Percentiles rank a stretch among this genome's conserved stretches.
phyloP scores from a whole-genome alignment of 2,329 filamentous ascomycete species.

The Xylaria sp. region DNA sequence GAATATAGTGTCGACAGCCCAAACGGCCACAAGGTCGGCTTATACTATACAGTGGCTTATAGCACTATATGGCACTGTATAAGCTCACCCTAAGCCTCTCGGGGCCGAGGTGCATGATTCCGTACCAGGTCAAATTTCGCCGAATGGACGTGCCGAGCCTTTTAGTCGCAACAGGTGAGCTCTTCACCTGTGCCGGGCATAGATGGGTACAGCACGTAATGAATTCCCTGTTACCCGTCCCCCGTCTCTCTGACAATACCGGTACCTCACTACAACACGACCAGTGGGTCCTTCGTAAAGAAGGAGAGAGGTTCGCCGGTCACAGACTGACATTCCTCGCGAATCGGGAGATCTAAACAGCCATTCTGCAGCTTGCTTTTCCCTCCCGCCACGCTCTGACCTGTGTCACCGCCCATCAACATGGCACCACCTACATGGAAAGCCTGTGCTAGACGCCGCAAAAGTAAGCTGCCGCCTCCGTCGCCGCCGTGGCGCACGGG shows the following conservation, averaged over 20 bases:
- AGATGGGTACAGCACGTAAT: background rate
- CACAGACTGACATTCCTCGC: background rate
- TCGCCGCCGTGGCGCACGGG: constrained; percentile 33
- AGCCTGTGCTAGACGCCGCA: constrained; percentile 2
- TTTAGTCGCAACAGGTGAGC: constrained; percentile 6
- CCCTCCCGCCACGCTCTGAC: constrained; percentile 10
- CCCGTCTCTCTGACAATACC: background rate
- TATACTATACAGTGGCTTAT: background rate
- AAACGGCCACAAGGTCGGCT: background rate
- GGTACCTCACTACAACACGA: background rate
- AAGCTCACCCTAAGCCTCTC: constrained; percentile 3
- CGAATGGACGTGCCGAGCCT: constrained; percentile 13
- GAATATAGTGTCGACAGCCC: background rate
- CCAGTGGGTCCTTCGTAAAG: constrained; percentile 4
- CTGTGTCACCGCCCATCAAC: constrained; percentile 25
- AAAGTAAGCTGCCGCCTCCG: constrained; percentile 17
- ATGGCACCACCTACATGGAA: constrained; percentile 12
- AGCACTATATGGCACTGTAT: background rate
- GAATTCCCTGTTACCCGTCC: constrained; percentile 8
- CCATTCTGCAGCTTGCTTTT: constrained; percentile 28
- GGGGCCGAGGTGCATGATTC: constrained; percentile 17
- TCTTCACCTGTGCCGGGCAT: constrained; percentile 10
- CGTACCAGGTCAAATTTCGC: constrained; percentile 4
- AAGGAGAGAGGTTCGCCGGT: background rate
- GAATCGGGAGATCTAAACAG: constrained; percentile 4